Conservation (phyloP, 495 filamentous ascomycete genomes). For the Massariosphaeria phaeospora region DNA sequence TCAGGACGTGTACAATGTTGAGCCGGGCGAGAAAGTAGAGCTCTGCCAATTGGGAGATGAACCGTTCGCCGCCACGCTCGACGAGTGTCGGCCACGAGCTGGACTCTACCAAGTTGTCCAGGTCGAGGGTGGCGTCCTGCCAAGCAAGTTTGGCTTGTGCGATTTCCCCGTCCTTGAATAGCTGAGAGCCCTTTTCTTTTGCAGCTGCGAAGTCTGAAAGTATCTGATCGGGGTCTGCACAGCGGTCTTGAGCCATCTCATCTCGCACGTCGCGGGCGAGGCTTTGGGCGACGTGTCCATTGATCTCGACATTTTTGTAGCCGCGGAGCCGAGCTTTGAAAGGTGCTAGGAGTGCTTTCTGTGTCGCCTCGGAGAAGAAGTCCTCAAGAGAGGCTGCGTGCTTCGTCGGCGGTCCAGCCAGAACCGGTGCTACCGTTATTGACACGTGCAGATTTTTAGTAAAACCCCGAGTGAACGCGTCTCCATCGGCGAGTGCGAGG, state of each 20-base stretch:
- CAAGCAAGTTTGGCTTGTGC: neutral
- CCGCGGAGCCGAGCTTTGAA: neutral
- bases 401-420: neutral
- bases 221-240: neutral
- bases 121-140: neutral
- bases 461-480: neutral
- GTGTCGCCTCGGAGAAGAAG: neutral
- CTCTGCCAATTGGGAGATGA: neutral
- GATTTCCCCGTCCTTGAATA: neutral
- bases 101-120: neutral
- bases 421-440: neutral
- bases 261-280: neutral
- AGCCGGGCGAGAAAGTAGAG: neutral
- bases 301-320: neutral
- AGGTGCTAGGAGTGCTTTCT: neutral
- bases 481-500: neutral
- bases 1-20: neutral
- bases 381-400: neutral
- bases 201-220: neutral
- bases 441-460: neutral
- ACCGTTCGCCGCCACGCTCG: neutral
- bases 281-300: neutral
- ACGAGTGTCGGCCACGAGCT: neutral
- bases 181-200: neutral
- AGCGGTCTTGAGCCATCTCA: neutral